These are phyloP conservation scores for Linnemannia exigua DNA, from an alignment of 192 early-diverging fungal species.

Conservation along the genomic window DNA sequence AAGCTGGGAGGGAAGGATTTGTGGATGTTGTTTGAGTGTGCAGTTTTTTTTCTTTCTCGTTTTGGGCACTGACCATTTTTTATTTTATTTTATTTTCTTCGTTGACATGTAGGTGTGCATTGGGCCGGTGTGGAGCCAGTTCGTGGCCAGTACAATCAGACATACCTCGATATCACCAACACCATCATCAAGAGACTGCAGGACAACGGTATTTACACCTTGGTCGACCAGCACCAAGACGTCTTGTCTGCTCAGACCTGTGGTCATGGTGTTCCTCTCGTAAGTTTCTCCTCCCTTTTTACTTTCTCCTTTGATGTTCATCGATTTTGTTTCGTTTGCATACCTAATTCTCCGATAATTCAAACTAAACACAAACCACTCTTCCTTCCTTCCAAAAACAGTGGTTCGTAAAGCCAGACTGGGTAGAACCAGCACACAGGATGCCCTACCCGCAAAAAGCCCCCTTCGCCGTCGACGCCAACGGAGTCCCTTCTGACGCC, in stretches of 20 bases:
- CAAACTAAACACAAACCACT: not conserved
- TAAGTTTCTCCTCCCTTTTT: constrained; percentile 19
- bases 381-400: not conserved
- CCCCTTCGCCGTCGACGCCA: constrained; percentile 57
- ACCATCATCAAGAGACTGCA: constrained; percentile 65
- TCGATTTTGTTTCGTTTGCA: too few species aligned
- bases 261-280: constrained; percentile 65
- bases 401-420: constrained; percentile 52
- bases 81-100: not conserved
- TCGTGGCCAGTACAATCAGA: constrained; percentile 69
- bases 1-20: not conserved
- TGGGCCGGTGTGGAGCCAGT: constrained; percentile 78
- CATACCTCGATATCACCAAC: constrained; percentile 67
- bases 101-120: constrained; percentile 56
- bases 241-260: constrained; percentile 64
- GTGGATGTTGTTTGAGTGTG: not conserved
- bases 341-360: too few species aligned
- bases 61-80: not conserved
- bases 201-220: constrained; percentile 69
- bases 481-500: constrained; percentile 50
- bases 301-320: not conserved
- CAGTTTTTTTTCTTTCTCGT: not conserved
- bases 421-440: constrained; percentile 48
- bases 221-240: constrained; percentile 78
- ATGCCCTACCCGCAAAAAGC: constrained; percentile 55